Evolutionary conservation across 2,329 filamentous ascomycete species (phyloP).

Genomic region (Nothophoma quercina): DNA sequence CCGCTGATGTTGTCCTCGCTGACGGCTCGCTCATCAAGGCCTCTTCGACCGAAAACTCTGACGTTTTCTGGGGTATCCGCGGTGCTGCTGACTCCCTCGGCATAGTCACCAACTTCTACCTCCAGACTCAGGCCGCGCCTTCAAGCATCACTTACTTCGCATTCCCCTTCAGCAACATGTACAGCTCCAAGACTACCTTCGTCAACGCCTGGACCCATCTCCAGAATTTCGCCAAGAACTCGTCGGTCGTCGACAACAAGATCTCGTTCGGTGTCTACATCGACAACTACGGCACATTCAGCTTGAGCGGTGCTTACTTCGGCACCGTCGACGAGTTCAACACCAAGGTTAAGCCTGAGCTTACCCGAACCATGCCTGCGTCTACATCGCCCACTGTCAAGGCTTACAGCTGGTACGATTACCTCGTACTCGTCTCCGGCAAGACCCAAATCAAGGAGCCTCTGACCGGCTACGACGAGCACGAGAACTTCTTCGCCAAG

Average conservation of each 20-base stretch:
- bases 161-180: constrained; percentile 37
- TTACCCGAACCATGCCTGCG: constrained; percentile 48
- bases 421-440: constrained; percentile 53
- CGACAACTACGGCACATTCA: constrained; percentile 45
- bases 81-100: constrained; percentile 54
- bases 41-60: constrained; percentile 40
- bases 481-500: constrained; percentile 53
- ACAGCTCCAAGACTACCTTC: constrained; percentile 39
- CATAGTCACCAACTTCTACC: constrained; percentile 49
- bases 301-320: constrained; percentile 52
- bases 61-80: constrained; percentile 54
- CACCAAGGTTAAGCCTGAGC: constrained; percentile 47
- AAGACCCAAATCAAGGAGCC: constrained; percentile 37
- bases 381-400: constrained; percentile 32
- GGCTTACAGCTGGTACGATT: constrained; percentile 47
- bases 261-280: constrained; percentile 54
- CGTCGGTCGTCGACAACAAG: constrained; percentile 51
- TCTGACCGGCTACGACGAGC: constrained; percentile 45
- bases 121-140: constrained; percentile 43
- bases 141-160: constrained; percentile 39
- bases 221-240: constrained; percentile 52
- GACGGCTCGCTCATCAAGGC: constrained; percentile 49
- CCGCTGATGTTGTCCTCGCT: constrained; percentile 49
- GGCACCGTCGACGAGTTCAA: constrained; percentile 49
- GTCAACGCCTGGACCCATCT: constrained; percentile 51